These are phyloP conservation scores for Cydonia oblonga DNA, from an alignment of 331 rosid species.

Conservation along the genomic window DNA sequence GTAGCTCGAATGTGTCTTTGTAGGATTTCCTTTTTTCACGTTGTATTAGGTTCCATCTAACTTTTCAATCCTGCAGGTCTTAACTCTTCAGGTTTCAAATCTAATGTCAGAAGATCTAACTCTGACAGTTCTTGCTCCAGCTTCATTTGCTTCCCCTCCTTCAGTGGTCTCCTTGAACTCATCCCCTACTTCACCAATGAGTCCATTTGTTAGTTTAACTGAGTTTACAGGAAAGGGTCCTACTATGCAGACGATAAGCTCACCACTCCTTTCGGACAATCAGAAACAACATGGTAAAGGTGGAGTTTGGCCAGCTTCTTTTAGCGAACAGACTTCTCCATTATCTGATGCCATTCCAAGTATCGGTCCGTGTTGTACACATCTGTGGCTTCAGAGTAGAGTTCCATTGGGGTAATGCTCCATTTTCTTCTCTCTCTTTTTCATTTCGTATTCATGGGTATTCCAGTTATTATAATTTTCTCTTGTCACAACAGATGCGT, in stretches of 20 bases:
- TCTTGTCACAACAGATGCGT: constrained; percentile 42
- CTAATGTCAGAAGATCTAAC: constrained; percentile 80
- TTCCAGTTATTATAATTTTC: constrained; percentile 13
- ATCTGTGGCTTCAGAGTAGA: constrained; percentile 93
- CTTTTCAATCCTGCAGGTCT: constrained; percentile 54
- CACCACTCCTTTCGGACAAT: constrained; percentile 32
- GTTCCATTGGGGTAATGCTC: constrained; percentile 79
- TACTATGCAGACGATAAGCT: constrained; percentile 29
- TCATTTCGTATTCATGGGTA: not conserved
- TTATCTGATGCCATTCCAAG: constrained; percentile 46
- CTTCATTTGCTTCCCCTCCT: constrained; percentile 57
- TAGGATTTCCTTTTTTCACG: not conserved
- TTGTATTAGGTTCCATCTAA: constrained; percentile 8
- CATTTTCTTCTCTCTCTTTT: not conserved
- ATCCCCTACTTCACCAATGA: constrained; percentile 58
- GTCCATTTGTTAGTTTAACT: constrained; percentile 56
- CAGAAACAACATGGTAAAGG: constrained; percentile 29
- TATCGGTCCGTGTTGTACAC: constrained; percentile 60
- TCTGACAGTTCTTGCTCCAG: constrained; percentile 83
- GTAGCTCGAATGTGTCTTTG: not conserved
- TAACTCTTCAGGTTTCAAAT: constrained; percentile 94
- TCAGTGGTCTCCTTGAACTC: constrained; percentile 61
- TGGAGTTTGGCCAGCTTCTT: constrained; percentile 30
- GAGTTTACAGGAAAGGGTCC: constrained; percentile 39
- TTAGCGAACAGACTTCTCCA: constrained; percentile 28